phyloP scores from a whole-genome alignment of 495 filamentous ascomycete species.

The Neurospora pannonica region DNA sequence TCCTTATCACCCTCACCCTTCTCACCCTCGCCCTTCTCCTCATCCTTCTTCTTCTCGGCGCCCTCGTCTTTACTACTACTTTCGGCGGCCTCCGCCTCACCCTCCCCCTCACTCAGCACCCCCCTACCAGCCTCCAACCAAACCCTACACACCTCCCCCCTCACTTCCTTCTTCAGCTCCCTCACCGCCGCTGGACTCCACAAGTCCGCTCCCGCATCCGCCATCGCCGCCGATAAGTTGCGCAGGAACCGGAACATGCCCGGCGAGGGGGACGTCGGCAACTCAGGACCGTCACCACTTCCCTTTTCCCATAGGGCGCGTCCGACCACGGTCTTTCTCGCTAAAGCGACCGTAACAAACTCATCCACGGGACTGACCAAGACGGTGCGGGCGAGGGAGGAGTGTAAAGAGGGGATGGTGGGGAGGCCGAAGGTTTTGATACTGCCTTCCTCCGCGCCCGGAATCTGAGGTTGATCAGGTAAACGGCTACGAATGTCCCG shows the following conservation, averaged over 20 bases:
- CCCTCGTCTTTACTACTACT: not conserved
- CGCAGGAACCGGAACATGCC: constrained; percentile 65
- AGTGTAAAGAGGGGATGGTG: constrained; percentile 49
- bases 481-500: constrained; percentile 62
- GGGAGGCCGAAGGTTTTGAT: constrained; percentile 37
- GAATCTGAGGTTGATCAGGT: constrained; percentile 23
- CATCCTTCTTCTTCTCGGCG: not conserved
- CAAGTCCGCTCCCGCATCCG: constrained; percentile 59
- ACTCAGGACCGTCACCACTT: constrained; percentile 44
- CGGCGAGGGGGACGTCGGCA: constrained; percentile 78
- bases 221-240: constrained; percentile 57
- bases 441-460: constrained; percentile 14
- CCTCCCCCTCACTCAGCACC: not conserved
- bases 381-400: constrained; percentile 36
- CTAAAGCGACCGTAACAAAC: constrained; percentile 27
- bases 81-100: too few relatives aligned
- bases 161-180: constrained; percentile 49
- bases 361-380: constrained; percentile 28
- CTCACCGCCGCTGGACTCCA: constrained; percentile 68
- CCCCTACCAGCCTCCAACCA: constrained; percentile 32
- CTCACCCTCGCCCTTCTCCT: too few relatives aligned
- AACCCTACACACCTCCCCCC: constrained; percentile 31
- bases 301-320: constrained; percentile 58
- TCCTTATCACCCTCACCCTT: not conserved
- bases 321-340: constrained; percentile 34